phyloP scores from a whole-genome alignment of 208 protist species.

The Trypanosoma congolense region DNA sequence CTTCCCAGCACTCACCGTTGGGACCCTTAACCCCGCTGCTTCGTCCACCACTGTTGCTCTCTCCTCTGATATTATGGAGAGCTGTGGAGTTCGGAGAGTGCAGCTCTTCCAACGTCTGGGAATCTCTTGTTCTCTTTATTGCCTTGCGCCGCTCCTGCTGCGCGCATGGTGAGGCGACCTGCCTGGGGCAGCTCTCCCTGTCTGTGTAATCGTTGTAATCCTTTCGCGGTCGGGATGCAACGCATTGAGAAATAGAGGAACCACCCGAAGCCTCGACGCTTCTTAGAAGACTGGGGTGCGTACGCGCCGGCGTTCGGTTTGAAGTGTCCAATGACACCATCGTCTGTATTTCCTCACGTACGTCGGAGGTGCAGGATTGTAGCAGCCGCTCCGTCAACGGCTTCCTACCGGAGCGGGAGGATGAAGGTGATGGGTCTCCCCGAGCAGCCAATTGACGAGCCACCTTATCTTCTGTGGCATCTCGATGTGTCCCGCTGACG shows the following conservation, averaged over 20 bases:
- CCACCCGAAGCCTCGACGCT: constrained; percentile 16
- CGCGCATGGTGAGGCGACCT: constrained; percentile 25
- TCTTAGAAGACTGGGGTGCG: constrained; percentile 6
- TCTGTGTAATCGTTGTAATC: constrained; percentile 31
- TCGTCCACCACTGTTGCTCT: too few relatives aligned
- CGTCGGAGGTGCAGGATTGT: too few relatives aligned
- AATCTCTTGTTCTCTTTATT: too few relatives aligned
- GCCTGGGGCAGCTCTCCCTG: constrained; percentile 37
- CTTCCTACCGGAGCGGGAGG: neutral
- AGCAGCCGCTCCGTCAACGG: constrained; percentile 9
- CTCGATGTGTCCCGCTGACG: too few relatives aligned
- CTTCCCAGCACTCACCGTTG: too few relatives aligned
- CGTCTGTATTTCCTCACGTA: constrained; percentile 1
- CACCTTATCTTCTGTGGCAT: too few relatives aligned
- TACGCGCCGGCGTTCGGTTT: constrained; percentile 8
- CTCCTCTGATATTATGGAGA: too few relatives aligned
- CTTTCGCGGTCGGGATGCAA: constrained; percentile 24
- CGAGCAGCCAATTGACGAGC: too few relatives aligned
- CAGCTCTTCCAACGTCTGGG: too few relatives aligned
- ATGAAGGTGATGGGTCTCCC: too few relatives aligned
- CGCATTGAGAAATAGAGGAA: constrained; percentile 42
- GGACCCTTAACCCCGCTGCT: too few relatives aligned
- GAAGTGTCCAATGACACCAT: constrained; percentile 16
- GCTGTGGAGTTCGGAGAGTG: too few relatives aligned
- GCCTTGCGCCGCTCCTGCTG: constrained; percentile 24